These are phyloP conservation scores for Aspergillus affinis DNA, from an alignment of 495 filamentous ascomycete species.

Conservation along the genomic window DNA sequence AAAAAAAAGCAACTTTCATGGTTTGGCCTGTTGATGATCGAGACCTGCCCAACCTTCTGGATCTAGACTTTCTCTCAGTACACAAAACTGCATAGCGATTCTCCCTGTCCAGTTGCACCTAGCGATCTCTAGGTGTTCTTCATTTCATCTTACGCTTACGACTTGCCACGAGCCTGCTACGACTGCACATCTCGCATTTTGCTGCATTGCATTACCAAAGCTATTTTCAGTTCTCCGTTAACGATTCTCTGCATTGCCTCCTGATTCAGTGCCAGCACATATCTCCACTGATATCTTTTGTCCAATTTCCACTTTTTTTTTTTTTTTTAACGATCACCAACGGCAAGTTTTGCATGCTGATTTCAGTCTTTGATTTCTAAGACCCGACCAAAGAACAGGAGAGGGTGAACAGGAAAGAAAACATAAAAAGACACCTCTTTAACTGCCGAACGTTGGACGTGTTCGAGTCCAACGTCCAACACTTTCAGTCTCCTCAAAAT, in stretches of 20 bases:
- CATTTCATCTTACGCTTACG: conserved; percentile 36
- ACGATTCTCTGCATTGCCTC: conserved; percentile 25
- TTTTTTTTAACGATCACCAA: neutral
- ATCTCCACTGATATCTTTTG: conserved; percentile 3
- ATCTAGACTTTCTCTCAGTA: conserved; percentile 21
- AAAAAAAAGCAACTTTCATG: conserved; percentile 14
- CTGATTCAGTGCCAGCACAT: conserved; percentile 11
- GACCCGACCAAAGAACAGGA: neutral
- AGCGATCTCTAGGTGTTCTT: conserved; percentile 25
- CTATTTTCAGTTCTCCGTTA: conserved; percentile 18
- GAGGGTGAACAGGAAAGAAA: neutral
- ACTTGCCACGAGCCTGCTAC: conserved; percentile 37
- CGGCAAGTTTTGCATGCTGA: conserved; percentile 12
- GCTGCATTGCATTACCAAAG: neutral
- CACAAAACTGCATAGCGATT: conserved; percentile 20
- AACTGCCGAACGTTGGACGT: conserved; percentile 28
- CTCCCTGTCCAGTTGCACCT: conserved; percentile 21
- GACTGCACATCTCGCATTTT: conserved; percentile 36
- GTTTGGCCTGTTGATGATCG: conserved; percentile 15
- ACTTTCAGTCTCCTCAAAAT: conserved; percentile 19
- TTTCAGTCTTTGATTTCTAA: neutral
- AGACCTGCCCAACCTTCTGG: conserved; percentile 16
- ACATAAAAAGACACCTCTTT: conserved; percentile 8
- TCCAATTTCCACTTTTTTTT: neutral
- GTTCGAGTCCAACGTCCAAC: conserved; percentile 29